These are phyloP conservation scores for Venturia carpophila DNA, from an alignment of 2,329 filamentous ascomycete genomes.

Conservation along the genomic window DNA sequence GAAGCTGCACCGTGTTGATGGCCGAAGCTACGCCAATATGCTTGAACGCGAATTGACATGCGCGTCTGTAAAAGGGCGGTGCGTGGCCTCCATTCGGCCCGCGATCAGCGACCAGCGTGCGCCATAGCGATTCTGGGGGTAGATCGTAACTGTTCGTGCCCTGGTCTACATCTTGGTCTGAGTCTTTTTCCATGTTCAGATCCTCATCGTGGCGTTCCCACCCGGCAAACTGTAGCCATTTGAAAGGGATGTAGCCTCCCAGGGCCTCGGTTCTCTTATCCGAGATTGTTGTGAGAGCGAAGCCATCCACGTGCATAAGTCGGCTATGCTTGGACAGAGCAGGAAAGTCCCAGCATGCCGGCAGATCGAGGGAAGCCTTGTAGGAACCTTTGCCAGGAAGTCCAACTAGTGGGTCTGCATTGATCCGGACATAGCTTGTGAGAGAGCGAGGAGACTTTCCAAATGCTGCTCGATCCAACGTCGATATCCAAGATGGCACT, in stretches of 20 bases:
- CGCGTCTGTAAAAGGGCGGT: constrained; percentile 1
- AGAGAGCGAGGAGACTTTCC: background rate
- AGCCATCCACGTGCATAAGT: background rate
- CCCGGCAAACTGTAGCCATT: constrained; percentile 13
- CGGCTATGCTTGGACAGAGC: background rate
- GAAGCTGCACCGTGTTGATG: constrained; percentile 2
- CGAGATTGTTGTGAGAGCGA: background rate
- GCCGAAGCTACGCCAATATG: background rate
- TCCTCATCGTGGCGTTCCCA: background rate
- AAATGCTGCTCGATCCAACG: constrained; percentile 10
- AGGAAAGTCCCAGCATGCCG: constrained; percentile 3
- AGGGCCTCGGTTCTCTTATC: background rate
- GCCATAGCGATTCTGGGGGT: constrained; percentile 26
- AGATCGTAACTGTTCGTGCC: background rate
- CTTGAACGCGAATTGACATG: background rate
- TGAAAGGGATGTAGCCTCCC: constrained; percentile 3
- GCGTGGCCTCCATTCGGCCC: background rate
- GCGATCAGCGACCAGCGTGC: constrained; percentile 10
- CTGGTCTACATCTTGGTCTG: background rate
- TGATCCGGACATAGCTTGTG: constrained; percentile 19
- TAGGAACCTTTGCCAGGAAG: constrained; percentile 20
- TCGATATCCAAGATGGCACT: constrained; percentile 13
- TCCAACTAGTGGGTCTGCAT: constrained; percentile 33
- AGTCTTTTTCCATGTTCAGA: background rate
- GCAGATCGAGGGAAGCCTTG: constrained; percentile 4